Conservation (phyloP, 1,284 basidiomycete species). For the Fomes fomentarius region DNA sequence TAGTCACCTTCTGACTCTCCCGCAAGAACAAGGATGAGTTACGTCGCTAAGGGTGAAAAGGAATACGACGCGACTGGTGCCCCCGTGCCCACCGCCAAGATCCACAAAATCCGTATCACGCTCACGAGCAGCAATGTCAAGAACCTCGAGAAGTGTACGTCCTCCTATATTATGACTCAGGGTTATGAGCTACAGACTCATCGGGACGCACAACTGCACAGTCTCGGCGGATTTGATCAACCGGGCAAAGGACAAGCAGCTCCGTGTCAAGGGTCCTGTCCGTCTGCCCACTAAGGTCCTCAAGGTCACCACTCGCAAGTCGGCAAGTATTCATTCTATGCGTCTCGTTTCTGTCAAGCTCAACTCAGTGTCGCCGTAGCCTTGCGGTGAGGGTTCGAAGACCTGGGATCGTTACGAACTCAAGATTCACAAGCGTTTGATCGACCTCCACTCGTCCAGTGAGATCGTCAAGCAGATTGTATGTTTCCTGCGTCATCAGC, state of each 20-base stretch:
- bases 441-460: constrained; percentile 97
- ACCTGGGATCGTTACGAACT: constrained; percentile 99
- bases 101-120: constrained; percentile 99
- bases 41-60: constrained; percentile 99
- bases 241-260: constrained; percentile 99
- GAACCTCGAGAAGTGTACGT: constrained; percentile 97
- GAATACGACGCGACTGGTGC: constrained; percentile 95
- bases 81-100: constrained; percentile 84
- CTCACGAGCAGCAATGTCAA: constrained; percentile 97
- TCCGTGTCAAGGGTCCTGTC: constrained; percentile 98
- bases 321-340: constrained; percentile 56
- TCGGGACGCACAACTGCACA: background rate
- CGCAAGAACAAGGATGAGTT: constrained; percentile 80
- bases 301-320: constrained; percentile 98
- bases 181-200: background rate
- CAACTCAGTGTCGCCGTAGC: constrained; percentile 48
- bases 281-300: constrained; percentile 99
- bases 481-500: constrained; percentile 36
- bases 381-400: constrained; percentile 99
- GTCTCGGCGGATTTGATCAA: constrained; percentile 97
- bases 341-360: background rate
- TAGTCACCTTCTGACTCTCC: constrained; percentile 83
- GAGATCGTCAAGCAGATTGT: constrained; percentile 99
- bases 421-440: constrained; percentile 99
- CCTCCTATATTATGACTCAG: background rate